Evolutionary conservation across 192 early-diverging fungal genomes (phyloP).

Genomic region (Linderina pennispora): DNA sequence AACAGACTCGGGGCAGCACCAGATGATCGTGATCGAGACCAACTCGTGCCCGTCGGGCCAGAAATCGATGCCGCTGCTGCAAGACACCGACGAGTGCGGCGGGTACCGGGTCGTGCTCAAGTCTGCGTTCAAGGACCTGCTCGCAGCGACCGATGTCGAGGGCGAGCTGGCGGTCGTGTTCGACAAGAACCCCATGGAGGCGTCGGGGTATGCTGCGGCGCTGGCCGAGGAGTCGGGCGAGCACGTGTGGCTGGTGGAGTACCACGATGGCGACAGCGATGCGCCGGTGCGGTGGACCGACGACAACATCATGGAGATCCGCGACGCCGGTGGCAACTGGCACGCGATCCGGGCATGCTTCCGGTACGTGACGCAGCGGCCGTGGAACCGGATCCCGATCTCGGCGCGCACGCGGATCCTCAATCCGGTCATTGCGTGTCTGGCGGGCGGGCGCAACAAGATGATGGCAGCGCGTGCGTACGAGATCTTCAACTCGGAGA

Average conservation of each 20-base stretch:
- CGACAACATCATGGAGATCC: constrained; percentile 67
- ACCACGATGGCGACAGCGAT: constrained; percentile 62
- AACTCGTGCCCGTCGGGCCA: constrained; percentile 88
- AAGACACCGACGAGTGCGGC: constrained; percentile 66
- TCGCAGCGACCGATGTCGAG: constrained; percentile 50
- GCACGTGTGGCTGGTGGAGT: constrained; percentile 74
- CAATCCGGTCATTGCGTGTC: constrained; percentile 76
- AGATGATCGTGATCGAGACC: constrained; percentile 91
- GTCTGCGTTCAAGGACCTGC: constrained; percentile 67
- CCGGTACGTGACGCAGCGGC: constrained; percentile 83
- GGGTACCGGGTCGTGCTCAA: constrained; percentile 80
- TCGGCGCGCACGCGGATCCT: constrained; percentile 69
- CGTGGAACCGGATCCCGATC: constrained; percentile 81
- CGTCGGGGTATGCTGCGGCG: constrained; percentile 73
- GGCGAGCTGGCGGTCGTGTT: constrained; percentile 80
- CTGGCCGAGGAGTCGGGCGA: constrained; percentile 73
- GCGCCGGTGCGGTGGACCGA: constrained; percentile 69
- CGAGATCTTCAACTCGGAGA: constrained; percentile 78
- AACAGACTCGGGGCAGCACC: constrained; percentile 71
- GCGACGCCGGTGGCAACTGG: constrained; percentile 64
- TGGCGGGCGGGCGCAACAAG: constrained; percentile 87
- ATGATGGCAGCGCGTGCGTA: constrained; percentile 86
- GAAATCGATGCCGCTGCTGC: constrained; percentile 84
- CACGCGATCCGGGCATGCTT: constrained; percentile 84
- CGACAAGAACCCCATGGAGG: constrained; percentile 88